Evolutionary conservation across 306 rosid species (phyloP), one percentile per base, ranked within the genome.

Genomic region (Begonia peltatifolia): DNA sequence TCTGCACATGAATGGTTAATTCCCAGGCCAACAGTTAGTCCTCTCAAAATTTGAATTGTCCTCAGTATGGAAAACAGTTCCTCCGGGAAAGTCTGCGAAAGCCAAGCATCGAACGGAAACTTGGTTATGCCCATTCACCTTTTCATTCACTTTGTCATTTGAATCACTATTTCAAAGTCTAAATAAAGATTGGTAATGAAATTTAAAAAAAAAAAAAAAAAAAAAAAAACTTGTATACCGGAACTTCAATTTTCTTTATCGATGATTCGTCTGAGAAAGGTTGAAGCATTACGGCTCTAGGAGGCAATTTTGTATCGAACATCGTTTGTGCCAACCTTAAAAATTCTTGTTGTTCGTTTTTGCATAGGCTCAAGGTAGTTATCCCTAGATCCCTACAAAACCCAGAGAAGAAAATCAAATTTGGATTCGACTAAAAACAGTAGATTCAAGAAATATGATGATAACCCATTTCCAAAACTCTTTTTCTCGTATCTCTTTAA

Each of bases 301-400:
- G 95, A 48, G 99, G 99, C 63, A 90, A 61, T 58, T 74, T 86
- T n/a, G 99, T 86, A 73, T 90, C 99, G 20, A 86, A 90, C 99
- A 90, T 80, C 13, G 90, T 75, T 66, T 67, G 57, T 30, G 99
- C 92, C 64, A 90, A 66, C 82, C 17, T 85, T 42, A 90, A 42
- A 74, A 90, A 0, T 73, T 90, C 99, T 66, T 69, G 72, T 59
- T 43, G 84, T 68, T 75, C 99, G 56, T 86, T 81, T 67, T 75
- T 74, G 62, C 99, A 90, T 2, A 62, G 68, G 76, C 76, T 78
- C 8, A 79, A 52, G 44, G 95, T 90, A 43, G 58, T 70, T 71
- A 90, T 83, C 44, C 99, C 99, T 46, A 90, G 86, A 72, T 86
- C 92, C 79, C 99, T 90, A 46, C 56, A 63, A 63, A 41, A 51